A percentile compares a stretch with the other conserved stretches of the same genome.
phyloP scores from a whole-genome alignment of 1,284 basidiomycete genomes.

The Malassezia dermatis region DNA sequence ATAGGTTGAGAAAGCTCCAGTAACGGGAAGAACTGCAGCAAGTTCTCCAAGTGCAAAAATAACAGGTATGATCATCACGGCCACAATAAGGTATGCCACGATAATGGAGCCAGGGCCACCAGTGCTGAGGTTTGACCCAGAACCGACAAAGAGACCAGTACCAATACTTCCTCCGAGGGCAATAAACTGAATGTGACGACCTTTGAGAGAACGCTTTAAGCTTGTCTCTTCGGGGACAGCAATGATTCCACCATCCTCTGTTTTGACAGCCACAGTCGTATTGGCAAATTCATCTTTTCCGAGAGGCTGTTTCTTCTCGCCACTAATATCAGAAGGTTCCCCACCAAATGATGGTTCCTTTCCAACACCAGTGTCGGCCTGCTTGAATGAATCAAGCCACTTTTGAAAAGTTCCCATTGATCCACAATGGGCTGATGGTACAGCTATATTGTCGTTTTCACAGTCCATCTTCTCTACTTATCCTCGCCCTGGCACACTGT shows the following conservation, averaged over 20 bases:
- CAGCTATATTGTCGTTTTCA: not conserved
- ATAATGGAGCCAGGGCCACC: constrained; percentile 52
- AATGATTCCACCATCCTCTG: constrained; percentile 9
- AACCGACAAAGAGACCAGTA: constrained; percentile 52
- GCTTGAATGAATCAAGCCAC: constrained; percentile 22
- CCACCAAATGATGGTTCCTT: constrained; percentile 2
- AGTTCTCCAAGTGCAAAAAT: constrained; percentile 48
- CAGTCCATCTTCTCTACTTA: not conserved
- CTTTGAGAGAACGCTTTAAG: constrained; percentile 32
- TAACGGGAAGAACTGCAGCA: constrained; percentile 36
- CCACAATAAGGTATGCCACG: constrained; percentile 41
- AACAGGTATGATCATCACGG: constrained; percentile 47
- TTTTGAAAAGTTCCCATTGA: constrained; percentile 10
- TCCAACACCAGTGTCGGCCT: constrained; percentile 6
- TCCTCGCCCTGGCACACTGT: not conserved
- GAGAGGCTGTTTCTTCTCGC: not conserved
- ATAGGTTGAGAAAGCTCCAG: constrained; percentile 43
- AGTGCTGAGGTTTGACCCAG: constrained; percentile 50
- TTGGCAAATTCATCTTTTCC: constrained; percentile 16
- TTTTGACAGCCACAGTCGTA: constrained; percentile 11
- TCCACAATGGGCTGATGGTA: not conserved
- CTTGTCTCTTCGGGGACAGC: constrained; percentile 17
- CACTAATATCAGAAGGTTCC: not conserved
- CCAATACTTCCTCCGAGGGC: constrained; percentile 50
- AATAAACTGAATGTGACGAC: constrained; percentile 42